Evolutionary conservation across 164 flowering plant genomes (phyloP).

Genomic region (Berberis vulgaris): DNA sequence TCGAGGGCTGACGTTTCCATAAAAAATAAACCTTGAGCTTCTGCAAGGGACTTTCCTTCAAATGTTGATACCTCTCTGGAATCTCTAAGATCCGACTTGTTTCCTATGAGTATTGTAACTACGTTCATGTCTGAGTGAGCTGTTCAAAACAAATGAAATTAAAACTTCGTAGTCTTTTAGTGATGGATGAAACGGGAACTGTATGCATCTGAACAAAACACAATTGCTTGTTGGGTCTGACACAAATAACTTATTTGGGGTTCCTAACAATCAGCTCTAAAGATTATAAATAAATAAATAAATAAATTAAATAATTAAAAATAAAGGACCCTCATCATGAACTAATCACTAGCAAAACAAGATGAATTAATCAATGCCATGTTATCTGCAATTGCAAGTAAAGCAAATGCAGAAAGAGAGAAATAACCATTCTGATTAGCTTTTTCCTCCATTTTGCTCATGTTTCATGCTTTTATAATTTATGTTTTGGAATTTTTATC

Average conservation of each 20-base stretch:
- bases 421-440: not conserved
- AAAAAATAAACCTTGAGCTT: conserved; percentile 63
- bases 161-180: not conserved
- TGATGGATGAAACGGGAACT: not conserved
- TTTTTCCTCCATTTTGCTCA: not conserved
- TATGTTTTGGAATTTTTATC: not conserved
- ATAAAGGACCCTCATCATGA: not conserved
- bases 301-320: too few species aligned
- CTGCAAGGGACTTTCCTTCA: conserved; percentile 61
- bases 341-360: not conserved
- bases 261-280: too few species aligned
- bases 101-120: conserved; percentile 61
- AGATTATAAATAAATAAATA: too few species aligned
- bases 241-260: too few species aligned
- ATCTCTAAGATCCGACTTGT: conserved; percentile 62
- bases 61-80: conserved; percentile 51
- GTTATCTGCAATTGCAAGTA: not conserved
- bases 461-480: not conserved
- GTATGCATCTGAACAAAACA: not conserved
- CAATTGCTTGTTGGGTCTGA: not conserved
- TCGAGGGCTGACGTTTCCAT: conserved; percentile 75
- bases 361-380: not conserved
- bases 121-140: conserved; percentile 78
- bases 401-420: not conserved
- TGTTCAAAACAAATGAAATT: conserved; percentile 14